These are phyloP conservation scores for Westerdykella sp. DNA, from an alignment of 2,329 filamentous ascomycete species.

Conservation along the genomic window DNA sequence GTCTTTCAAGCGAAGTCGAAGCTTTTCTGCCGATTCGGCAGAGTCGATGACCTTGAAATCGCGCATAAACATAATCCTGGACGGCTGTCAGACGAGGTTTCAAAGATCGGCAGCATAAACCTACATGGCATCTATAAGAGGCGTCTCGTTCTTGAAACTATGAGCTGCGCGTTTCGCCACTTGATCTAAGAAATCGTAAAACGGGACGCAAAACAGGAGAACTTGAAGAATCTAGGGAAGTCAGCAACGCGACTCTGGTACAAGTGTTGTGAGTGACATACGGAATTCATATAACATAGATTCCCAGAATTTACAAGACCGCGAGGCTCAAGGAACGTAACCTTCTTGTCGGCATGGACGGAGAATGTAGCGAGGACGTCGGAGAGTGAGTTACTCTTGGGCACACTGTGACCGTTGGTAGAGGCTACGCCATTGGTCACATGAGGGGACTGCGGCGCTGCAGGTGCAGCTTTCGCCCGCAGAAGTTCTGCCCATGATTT, in stretches of 20 bases:
- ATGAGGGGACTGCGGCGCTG: slow-evolving; percentile 24
- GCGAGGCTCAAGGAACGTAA: slow-evolving; percentile 83
- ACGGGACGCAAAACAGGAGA: slow-evolving; percentile 86
- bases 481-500: slow-evolving; percentile 66
- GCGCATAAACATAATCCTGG: slow-evolving; percentile 87
- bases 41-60: slow-evolving; percentile 84
- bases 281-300: slow-evolving; percentile 99
- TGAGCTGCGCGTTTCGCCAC: slow-evolving; percentile 76
- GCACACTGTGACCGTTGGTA: slow-evolving; percentile 39
- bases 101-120: slow-evolving; percentile 30
- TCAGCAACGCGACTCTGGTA: slow-evolving; percentile 29
- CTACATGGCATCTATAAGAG: slow-evolving; percentile 87
- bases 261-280: slow-evolving; percentile 46
- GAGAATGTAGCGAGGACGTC: slow-evolving; percentile 72
- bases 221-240: slow-evolving; percentile 76
- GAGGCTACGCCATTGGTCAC: slow-evolving; percentile 22
- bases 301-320: slow-evolving; percentile 96
- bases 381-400: slow-evolving; percentile 58
- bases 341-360: slow-evolving; percentile 57
- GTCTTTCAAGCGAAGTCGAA: slow-evolving; percentile 67
- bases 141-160: slow-evolving; percentile 93
- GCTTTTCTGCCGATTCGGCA: slow-evolving; percentile 65
- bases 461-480: slow-evolving; percentile 44
- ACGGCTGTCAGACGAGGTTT: slow-evolving; percentile 2
- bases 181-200: slow-evolving; percentile 88